Conservation (phyloP, 768 basidiomycete genomes). For the Hydnomerulius pinastri region DNA sequence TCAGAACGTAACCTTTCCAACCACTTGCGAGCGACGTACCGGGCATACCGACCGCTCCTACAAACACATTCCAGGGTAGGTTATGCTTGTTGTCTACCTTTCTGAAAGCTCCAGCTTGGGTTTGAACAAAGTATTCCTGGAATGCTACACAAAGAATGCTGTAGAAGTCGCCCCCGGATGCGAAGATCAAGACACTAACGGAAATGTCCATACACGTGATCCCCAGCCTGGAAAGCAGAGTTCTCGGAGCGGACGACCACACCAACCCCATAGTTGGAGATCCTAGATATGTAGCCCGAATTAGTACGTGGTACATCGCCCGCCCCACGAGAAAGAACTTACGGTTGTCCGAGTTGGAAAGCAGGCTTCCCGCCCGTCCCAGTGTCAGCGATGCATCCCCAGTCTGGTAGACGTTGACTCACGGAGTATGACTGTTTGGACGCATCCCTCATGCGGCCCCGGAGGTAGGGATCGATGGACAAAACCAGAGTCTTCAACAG, state of each 20-base stretch:
- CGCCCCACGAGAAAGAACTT: background rate
- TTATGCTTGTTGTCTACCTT: constrained; percentile 29
- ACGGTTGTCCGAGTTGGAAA: constrained; percentile 20
- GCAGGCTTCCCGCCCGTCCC: constrained; percentile 1
- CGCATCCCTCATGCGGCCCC: constrained; percentile 39
- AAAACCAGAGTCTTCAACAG: constrained; percentile 52
- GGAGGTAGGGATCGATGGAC: constrained; percentile 48
- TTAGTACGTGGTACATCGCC: too few species aligned
- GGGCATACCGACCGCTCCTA: constrained; percentile 36
- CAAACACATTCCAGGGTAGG: constrained; percentile 31
- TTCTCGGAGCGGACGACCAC: constrained; percentile 49
- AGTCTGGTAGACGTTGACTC: background rate
- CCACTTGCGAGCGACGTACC: constrained; percentile 12
- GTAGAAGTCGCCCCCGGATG: too few species aligned
- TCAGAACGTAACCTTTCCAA: background rate
- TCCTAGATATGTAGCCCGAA: too few species aligned
- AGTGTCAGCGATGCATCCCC: background rate
- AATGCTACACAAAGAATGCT: constrained; percentile 40
- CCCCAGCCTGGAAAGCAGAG: constrained; percentile 37
- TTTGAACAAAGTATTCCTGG: constrained; percentile 18
- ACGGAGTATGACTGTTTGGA: constrained; percentile 12
- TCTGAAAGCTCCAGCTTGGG: background rate
- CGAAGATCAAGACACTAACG: too few species aligned
- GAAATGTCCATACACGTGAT: constrained; percentile 40
- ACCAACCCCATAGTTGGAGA: constrained; percentile 40